Base-by-base conservation (phyloP, 208 protist species). In the Crithidia expoeki region DNA sequence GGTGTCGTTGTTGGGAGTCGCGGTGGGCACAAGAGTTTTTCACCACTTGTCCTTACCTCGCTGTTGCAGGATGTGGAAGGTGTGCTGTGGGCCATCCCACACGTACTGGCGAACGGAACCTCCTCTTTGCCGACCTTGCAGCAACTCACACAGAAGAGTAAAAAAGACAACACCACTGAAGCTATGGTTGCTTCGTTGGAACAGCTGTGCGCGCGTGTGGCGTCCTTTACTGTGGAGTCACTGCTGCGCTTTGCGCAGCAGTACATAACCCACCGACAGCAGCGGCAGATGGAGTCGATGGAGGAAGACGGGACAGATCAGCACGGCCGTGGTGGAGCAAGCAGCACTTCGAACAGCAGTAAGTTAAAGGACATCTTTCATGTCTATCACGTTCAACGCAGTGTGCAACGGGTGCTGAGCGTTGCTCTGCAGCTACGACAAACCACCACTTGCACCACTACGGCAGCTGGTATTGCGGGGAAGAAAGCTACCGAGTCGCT, bases 351-450 rank as follows among this genome's bases (percentile, higher is more conserved):
- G 11, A 9, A 28, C 7, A 10, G 63, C 14, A 25, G 59, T 16
- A 55, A 55, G 30, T 36, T 21, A 68, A 19, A 40, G n/a, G 87
- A 93, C 64, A 61, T 85, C 27, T 77, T 86, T 28, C 80, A 79
- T 28, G 58, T 72, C 6, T 80, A 83, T 42, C 61, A 65, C 51
- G 78, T 83, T 4, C 85, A 92, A 58, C 79, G 73, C 17, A 77
- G 78, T 1, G 42, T 94, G 58, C 89, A 84, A 53, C 81, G 83
- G 3, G 60, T 89, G 52, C 68, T 94, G 12, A 92, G 83, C 36
- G 80, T 84, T 4, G 78, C 76, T 4, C 55, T 83, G 38, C 56
- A 58, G 27, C 70, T 77, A 9, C 49, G 66, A 6, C 58, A 51
- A 38, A 46, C 42, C 6, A 11, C 42, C 0, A 10, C 4, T 19